Percentiles rank a stretch among this genome's conserved stretches.
phyloP scores from a whole-genome alignment of 1,284 basidiomycete genomes.

The Fomitopsis schrenkii region DNA sequence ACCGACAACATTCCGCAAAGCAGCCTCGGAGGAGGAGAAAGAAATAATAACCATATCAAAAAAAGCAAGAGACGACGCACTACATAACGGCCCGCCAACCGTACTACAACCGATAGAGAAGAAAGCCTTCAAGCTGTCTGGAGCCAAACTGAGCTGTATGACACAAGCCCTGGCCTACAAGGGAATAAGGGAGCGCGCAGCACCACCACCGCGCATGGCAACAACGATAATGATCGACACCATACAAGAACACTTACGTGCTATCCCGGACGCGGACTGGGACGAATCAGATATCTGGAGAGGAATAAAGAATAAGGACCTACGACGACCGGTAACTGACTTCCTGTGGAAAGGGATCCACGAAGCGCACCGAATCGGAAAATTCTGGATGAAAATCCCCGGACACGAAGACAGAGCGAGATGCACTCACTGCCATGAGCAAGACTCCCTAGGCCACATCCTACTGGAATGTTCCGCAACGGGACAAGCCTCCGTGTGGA shows the following conservation, averaged over 20 bases:
- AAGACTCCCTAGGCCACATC: not conserved
- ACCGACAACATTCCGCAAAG: not conserved
- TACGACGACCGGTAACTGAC: slow-evolving; percentile 18
- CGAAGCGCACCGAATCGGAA: slow-evolving; percentile 22
- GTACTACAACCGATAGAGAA: no score
- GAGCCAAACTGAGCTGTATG: slow-evolving; percentile 8
- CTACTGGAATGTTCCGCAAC: not conserved
- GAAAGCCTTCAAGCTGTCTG: slow-evolving; percentile 3
- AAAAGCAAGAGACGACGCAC: not conserved
- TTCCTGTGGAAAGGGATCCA: slow-evolving; percentile 30
- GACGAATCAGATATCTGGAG: not conserved
- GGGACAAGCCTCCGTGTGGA: not conserved
- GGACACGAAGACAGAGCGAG: not conserved
- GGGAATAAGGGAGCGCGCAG: not conserved
- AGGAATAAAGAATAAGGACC: slow-evolving; percentile 3
- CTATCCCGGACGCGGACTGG: not conserved
- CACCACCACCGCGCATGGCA: no score
- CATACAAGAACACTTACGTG: no score
- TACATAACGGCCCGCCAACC: no score
- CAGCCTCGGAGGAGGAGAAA: not conserved
- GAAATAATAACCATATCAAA: not conserved
- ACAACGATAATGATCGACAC: not conserved
- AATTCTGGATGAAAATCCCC: slow-evolving; percentile 24
- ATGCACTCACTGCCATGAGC: not conserved
- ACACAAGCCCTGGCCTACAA: slow-evolving; percentile 15